These are phyloP conservation scores for Phanerochaete carnosa DNA, from an alignment of 768 basidiomycete species.

Conservation along the genomic window DNA sequence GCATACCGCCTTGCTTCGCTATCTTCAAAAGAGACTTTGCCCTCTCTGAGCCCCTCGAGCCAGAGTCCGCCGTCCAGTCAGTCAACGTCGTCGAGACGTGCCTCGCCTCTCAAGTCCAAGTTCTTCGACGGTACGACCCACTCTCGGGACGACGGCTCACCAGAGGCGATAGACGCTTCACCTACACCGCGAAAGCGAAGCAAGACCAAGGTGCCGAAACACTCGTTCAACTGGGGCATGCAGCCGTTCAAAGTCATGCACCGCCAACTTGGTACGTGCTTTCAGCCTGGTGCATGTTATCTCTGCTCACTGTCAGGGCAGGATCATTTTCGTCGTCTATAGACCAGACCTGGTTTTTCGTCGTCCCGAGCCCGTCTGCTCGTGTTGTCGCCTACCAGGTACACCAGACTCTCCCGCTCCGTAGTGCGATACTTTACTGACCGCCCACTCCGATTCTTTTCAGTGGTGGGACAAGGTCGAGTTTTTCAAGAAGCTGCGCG, in stretches of 20 bases:
- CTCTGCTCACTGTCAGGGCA: background rate
- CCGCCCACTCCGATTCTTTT: too few relatives aligned
- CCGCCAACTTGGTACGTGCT: slow-evolving; percentile 4
- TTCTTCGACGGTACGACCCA: background rate
- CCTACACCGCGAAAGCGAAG: background rate
- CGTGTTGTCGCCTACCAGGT: slow-evolving; percentile 72
- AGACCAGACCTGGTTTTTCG: slow-evolving; percentile 68
- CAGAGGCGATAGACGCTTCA: background rate
- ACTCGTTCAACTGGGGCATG: slow-evolving; percentile 36
- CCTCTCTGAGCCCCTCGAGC: background rate
- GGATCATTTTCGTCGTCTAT: slow-evolving; percentile 2
- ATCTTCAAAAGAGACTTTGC: too few relatives aligned
- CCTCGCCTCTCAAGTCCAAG: background rate
- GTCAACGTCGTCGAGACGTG: background rate
- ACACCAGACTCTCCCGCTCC: slow-evolving; percentile 13
- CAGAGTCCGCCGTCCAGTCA: background rate
- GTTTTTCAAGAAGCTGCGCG: slow-evolving; percentile 5
- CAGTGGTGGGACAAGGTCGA: slow-evolving; percentile 14
- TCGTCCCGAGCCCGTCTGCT: slow-evolving; percentile 75
- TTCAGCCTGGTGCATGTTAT: background rate
- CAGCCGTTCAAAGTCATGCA: slow-evolving; percentile 52
- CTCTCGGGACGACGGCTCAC: background rate
- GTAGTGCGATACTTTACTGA: background rate
- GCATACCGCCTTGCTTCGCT: background rate
- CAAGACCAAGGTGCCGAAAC: background rate